These are phyloP conservation scores for Dactylonectria macrodidyma DNA, from an alignment of 2,329 filamentous ascomycete genomes.

Conservation along the genomic window DNA sequence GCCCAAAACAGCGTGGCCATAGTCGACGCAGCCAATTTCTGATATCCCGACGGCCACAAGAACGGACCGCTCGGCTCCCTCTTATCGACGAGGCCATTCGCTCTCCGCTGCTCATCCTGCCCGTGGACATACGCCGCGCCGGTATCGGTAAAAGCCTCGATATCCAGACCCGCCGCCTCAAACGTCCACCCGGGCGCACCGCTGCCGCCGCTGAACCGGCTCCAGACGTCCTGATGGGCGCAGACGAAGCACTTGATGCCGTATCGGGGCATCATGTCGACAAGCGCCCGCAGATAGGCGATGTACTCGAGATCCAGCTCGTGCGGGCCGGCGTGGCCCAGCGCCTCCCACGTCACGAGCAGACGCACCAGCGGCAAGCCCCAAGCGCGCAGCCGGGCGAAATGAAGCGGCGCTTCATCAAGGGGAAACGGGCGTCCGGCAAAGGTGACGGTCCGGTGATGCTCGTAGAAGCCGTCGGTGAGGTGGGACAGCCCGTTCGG, in stretches of 20 bases:
- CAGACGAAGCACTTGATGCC: constrained; percentile 60
- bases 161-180: constrained; percentile 57
- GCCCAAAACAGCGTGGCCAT: constrained; percentile 51
- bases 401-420: constrained; percentile 57
- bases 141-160: constrained; percentile 53
- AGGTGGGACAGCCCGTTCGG: constrained; percentile 57
- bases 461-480: constrained; percentile 56
- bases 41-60: constrained; percentile 56
- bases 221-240: constrained; percentile 61
- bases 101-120: constrained; percentile 51
- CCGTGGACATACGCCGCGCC: constrained; percentile 55
- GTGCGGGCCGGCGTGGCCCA: constrained; percentile 53
- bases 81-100: constrained; percentile 44
- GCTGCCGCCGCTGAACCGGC: constrained; percentile 58
- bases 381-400: constrained; percentile 56
- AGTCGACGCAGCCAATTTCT: constrained; percentile 55
- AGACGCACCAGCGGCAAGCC: constrained; percentile 57
- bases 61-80: constrained; percentile 55
- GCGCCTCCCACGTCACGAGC: constrained; percentile 60
- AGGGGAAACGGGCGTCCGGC: constrained; percentile 56
- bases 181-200: constrained; percentile 61
- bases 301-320: constrained; percentile 58
- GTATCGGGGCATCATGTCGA: constrained; percentile 55
- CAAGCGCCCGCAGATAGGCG: constrained; percentile 53
- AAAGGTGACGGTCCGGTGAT: constrained; percentile 57